Evolutionary conservation across 192 early-diverging fungal species (phyloP).

Genomic region (Rhizophagus clarus): DNA sequence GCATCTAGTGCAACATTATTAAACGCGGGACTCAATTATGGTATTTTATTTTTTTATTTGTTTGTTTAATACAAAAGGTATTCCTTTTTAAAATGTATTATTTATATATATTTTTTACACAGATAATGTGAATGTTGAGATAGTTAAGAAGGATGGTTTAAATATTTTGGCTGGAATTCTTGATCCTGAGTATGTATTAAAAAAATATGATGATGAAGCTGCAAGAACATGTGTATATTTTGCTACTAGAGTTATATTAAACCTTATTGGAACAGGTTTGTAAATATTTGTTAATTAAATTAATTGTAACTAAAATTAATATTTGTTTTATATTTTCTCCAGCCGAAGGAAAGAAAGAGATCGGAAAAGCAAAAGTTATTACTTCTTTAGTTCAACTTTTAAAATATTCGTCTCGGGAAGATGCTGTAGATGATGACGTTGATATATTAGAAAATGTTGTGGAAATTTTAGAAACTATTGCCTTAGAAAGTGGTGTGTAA

Average conservation of each 20-base stretch:
- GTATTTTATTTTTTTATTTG: conserved; percentile 34
- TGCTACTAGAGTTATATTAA: conserved; percentile 22
- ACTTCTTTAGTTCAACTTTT: conserved; percentile 21
- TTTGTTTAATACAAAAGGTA: background rate
- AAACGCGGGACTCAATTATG: conserved; percentile 53
- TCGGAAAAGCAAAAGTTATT: conserved; percentile 1
- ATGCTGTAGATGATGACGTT: conserved; percentile 8
- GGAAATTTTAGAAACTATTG: conserved; percentile 40
- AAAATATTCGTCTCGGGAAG: background rate
- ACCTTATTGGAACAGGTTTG: conserved; percentile 15
- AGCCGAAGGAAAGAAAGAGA: conserved; percentile 22
- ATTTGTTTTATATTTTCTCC: background rate
- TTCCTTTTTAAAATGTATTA: background rate
- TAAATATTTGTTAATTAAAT: background rate
- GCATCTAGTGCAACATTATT: conserved; percentile 51
- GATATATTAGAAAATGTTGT: conserved; percentile 37
- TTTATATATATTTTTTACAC: background rate
- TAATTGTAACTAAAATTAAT: background rate
- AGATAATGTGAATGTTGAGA: background rate
- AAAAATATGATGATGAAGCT: conserved; percentile 8
- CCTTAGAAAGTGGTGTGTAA: conserved; percentile 44
- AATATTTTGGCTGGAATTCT: conserved; percentile 23
- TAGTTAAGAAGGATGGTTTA: conserved; percentile 29
- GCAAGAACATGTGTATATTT: conserved; percentile 22
- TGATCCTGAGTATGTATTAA: conserved; percentile 26